A percentile compares a stretch with the other conserved stretches of the same genome.
These are phyloP conservation scores for Vickermania spadyakhi DNA, from an alignment of 208 protist species.

Conservation along the genomic window DNA sequence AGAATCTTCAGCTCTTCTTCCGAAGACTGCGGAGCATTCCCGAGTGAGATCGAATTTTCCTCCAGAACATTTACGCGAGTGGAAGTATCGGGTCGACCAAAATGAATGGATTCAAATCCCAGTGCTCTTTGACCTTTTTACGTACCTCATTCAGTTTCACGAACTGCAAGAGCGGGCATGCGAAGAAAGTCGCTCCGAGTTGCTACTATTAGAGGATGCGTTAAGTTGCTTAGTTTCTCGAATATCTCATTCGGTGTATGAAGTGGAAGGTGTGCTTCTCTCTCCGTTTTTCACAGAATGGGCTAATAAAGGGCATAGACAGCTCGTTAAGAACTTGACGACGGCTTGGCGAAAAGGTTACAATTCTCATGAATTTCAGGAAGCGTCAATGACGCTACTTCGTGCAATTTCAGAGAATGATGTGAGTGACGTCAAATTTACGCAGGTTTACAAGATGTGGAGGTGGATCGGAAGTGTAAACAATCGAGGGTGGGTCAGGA, in stretches of 20 bases:
- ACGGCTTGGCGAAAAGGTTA: slow-evolving; percentile 17
- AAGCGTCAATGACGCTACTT: not conserved
- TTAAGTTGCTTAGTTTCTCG: not conserved
- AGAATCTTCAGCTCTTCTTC: not conserved
- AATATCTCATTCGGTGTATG: slow-evolving; percentile 3
- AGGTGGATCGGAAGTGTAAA: slow-evolving; percentile 1
- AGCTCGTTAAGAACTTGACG: slow-evolving; percentile 26
- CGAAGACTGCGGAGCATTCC: not conserved
- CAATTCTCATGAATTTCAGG: not conserved
- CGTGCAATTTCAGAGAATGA: slow-evolving; percentile 1
- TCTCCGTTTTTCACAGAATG: slow-evolving; percentile 12
- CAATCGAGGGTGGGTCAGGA: not conserved
- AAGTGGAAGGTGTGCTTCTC: slow-evolving; percentile 5
- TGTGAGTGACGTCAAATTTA: not conserved
- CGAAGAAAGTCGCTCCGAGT: not conserved
- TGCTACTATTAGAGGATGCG: not conserved
- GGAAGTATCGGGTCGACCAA: not conserved
- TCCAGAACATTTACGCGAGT: not conserved
- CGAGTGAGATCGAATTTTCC: not conserved
- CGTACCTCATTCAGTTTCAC: slow-evolving; percentile 1
- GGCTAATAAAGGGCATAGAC: slow-evolving; percentile 28
- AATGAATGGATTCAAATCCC: slow-evolving; percentile 1
- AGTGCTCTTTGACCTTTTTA: slow-evolving; percentile 1
- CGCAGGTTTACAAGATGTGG: not conserved
- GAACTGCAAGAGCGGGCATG: not conserved